Base-by-base conservation (phyloP, 495 filamentous ascomycete species). In the Parathielavia hyrcaniae region DNA sequence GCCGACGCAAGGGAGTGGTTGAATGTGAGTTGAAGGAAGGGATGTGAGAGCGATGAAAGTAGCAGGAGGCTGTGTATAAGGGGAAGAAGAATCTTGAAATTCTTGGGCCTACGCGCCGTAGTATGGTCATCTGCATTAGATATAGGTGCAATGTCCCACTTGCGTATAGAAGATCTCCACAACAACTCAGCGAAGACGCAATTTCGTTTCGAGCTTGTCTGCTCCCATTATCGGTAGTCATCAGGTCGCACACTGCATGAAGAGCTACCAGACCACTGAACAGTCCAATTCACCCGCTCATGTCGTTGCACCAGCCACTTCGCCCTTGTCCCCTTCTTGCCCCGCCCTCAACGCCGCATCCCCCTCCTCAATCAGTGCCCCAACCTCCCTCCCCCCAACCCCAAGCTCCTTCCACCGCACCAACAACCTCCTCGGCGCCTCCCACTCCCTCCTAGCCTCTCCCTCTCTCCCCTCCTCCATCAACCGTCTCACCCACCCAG, bases 401-500 rank as follows among this genome's bases (percentile, higher is more conserved):
- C 78, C 79, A 60, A 67, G 61, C 60, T 80, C 75, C 63, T 71
- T 75, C 80, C 81, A 83, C 46, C 68, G 64, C 58, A 71, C 68
- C 39, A 83, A 63, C 55, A 82, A 76, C 69, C 73, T 76, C 55
- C 80, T 81, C 13, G 87, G 77, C 40, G 70, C 64, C 26, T 72
- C 73, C 71, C 84, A 88, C 35, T 78, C 74, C 47, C 73, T 69
- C 58, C 75, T 79, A 13, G 88, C 71, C 61, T 89, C 81, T 36
- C 81, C 74, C 39, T 81, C 73, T 20, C 79, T 82, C 59, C 81
- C 81, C 5, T 87, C 84, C 10, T 70, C 72, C 22, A 83, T 72
- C 77, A 88, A 77, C 69, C 72, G 75, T 55, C 80, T 81, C 57
- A 88, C 77, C 67, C 73, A 77, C 58, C 79, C 80, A 10, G 86